These are phyloP conservation scores for Clavispora carvajalis DNA, from an alignment of 805 yeast species.

Conservation along the genomic window DNA sequence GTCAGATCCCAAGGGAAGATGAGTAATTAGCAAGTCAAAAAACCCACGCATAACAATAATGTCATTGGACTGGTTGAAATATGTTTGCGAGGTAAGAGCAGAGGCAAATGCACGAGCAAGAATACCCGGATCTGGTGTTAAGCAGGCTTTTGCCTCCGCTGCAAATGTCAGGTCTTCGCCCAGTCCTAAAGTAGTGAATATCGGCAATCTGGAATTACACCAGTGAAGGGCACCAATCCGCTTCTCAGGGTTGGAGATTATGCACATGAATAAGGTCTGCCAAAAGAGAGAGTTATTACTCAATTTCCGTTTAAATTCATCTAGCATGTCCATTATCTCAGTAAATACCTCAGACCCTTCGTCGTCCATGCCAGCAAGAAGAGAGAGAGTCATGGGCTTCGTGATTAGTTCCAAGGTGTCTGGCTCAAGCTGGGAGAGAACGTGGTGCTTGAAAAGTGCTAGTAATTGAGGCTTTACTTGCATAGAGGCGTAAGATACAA, in stretches of 20 bases:
- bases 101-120: slow-evolving; percentile 67
- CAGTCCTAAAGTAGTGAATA: slow-evolving; percentile 37
- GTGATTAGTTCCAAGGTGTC: slow-evolving; percentile 48
- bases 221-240: slow-evolving; percentile 81
- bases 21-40: slow-evolving; percentile 69
- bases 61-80: slow-evolving; percentile 40
- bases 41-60: slow-evolving; percentile 79
- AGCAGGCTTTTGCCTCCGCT: slow-evolving; percentile 42
- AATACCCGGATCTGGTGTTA: slow-evolving; percentile 75
- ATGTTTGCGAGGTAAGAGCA: slow-evolving; percentile 46
- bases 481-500: slow-evolving; percentile 83
- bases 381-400: slow-evolving; percentile 66
- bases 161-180: slow-evolving; percentile 13
- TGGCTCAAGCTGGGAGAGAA: slow-evolving; percentile 32
- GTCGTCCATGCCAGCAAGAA: slow-evolving; percentile 88
- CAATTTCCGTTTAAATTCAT: slow-evolving; percentile 49
- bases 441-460: slow-evolving; percentile 50
- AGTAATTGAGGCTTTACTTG: slow-evolving; percentile 78
- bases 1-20: slow-evolving; percentile 59
- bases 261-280: slow-evolving; percentile 71
- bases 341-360: slow-evolving; percentile 80
- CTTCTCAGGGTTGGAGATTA: slow-evolving; percentile 74
- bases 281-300: slow-evolving; percentile 75
- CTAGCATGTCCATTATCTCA: slow-evolving; percentile 56
- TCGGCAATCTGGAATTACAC: slow-evolving; percentile 63